Conservation (phyloP, 257 asterid species). For the Solanum virginianum region DNA sequence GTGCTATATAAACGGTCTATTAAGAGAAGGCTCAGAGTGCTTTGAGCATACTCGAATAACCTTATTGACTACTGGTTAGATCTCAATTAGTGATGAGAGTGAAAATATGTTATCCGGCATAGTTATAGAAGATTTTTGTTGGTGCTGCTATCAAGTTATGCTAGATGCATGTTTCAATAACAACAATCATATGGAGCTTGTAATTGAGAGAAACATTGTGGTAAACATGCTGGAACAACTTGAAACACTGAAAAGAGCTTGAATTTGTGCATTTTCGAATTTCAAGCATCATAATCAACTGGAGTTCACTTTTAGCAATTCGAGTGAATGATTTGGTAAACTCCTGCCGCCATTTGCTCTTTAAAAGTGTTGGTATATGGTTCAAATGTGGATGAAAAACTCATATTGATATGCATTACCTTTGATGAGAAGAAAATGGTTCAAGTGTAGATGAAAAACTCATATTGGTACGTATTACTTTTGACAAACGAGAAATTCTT, state of each 20-base stretch:
- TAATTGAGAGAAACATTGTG: not conserved
- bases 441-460: not conserved
- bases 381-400: not conserved
- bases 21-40: not conserved
- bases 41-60: not conserved
- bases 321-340: not conserved
- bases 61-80: not conserved
- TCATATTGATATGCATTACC: not conserved
- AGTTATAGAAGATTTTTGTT: not conserved
- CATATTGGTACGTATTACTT: not conserved
- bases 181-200: not conserved
- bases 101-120: not conserved
- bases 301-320: not conserved
- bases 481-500: not conserved
- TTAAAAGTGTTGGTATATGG: not conserved
- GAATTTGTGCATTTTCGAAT: not conserved
- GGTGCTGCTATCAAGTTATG: not conserved
- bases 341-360: not conserved
- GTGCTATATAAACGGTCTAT: not conserved
- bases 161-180: not conserved
- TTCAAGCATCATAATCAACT: not conserved
- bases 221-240: not conserved
- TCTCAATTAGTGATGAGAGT: not conserved
- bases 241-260: not conserved
- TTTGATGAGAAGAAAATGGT: not conserved